Evolutionary conservation across 1,139 yeast genomes (phyloP).

Genomic region (Diutina ranongensis): DNA sequence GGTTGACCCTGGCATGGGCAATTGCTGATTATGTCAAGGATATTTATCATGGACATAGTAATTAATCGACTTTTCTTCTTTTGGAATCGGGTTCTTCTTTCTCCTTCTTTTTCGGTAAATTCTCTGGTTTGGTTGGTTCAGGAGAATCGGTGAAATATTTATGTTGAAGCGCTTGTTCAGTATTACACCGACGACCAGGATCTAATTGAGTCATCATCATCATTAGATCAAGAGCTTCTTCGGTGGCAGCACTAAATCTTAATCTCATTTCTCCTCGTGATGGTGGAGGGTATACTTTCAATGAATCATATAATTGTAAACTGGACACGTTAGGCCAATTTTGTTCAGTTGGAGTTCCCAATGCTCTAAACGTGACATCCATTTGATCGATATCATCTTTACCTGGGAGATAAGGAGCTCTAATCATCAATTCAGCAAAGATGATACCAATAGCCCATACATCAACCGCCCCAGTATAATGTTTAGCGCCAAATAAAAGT

Average conservation of each 20-base stretch:
- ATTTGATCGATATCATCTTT: slow-evolving; percentile 82
- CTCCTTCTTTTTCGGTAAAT: slow-evolving; percentile 43
- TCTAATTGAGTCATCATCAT: slow-evolving; percentile 65
- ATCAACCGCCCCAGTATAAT: slow-evolving; percentile 82
- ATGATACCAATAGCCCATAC: slow-evolving; percentile 92
- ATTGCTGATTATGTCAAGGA: slow-evolving; percentile 61
- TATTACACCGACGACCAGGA: slow-evolving; percentile 62
- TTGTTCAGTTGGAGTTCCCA: slow-evolving; percentile 91
- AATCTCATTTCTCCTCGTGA: slow-evolving; percentile 69
- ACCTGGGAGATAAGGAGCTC: slow-evolving; percentile 93
- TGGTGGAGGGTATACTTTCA: slow-evolving; percentile 74
- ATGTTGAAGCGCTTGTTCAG: slow-evolving; percentile 54
- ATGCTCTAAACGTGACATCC: slow-evolving; percentile 82
- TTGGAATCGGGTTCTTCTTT: slow-evolving; percentile 13
- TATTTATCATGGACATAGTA: slow-evolving; percentile 18
- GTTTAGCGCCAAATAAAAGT: slow-evolving; percentile 75
- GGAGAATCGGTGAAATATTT: slow-evolving; percentile 70
- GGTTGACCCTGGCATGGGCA: slow-evolving; percentile 72
- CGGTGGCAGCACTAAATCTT: slow-evolving; percentile 88
- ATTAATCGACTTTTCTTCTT: slow-evolving; percentile 10
- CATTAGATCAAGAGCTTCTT: slow-evolving; percentile 68
- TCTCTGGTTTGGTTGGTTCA: slow-evolving; percentile 59
- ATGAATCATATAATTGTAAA: slow-evolving; percentile 63
- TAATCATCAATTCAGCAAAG: slow-evolving; percentile 91
- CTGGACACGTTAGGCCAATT: slow-evolving; percentile 86